phyloP scores from a whole-genome alignment of 495 filamentous ascomycete species.

The Halenospora varia region DNA sequence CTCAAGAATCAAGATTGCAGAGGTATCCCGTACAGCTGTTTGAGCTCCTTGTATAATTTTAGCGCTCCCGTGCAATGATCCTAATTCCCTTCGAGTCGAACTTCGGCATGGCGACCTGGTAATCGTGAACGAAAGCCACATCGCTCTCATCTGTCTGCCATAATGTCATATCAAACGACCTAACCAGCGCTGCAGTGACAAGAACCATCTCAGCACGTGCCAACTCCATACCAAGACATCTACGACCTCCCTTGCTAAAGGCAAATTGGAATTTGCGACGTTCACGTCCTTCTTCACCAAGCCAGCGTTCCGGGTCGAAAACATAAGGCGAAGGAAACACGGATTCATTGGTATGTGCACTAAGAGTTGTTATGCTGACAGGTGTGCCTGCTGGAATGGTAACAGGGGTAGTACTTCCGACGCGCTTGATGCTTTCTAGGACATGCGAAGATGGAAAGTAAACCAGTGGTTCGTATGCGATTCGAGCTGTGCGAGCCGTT shows the following conservation, averaged over 20 bases:
- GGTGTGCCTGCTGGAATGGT: slow-evolving; percentile 34
- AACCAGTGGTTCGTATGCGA: slow-evolving; percentile 25
- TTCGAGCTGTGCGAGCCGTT: slow-evolving; percentile 27
- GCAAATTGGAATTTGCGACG: slow-evolving; percentile 36
- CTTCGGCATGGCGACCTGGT: slow-evolving; percentile 25
- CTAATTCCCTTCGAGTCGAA: slow-evolving; percentile 21
- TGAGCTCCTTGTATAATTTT: no score
- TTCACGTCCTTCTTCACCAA: slow-evolving; percentile 32
- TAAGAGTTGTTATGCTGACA: slow-evolving; percentile 35
- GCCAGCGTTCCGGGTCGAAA: slow-evolving; percentile 44
- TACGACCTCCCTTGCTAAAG: slow-evolving; percentile 38
- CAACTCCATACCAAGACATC: slow-evolving; percentile 45
- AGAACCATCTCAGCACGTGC: slow-evolving; percentile 43
- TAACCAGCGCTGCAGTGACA: slow-evolving; percentile 22
- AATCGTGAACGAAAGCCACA: slow-evolving; percentile 26
- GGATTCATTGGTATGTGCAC: slow-evolving; percentile 33
- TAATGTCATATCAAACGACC: slow-evolving; percentile 24
- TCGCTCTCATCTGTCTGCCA: slow-evolving; percentile 25
- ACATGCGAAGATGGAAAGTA: slow-evolving; percentile 7
- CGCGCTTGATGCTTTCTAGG: slow-evolving; percentile 15
- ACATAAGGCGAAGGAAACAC: slow-evolving; percentile 32
- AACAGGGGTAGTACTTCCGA: slow-evolving; percentile 29
- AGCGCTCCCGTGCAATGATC: slow-evolving; percentile 2
- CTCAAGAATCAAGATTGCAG: no score
- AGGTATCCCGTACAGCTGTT: no score